These are phyloP conservation scores for Viola odorata DNA, from an alignment of 345 rosid genomes.

Conservation along the genomic window DNA sequence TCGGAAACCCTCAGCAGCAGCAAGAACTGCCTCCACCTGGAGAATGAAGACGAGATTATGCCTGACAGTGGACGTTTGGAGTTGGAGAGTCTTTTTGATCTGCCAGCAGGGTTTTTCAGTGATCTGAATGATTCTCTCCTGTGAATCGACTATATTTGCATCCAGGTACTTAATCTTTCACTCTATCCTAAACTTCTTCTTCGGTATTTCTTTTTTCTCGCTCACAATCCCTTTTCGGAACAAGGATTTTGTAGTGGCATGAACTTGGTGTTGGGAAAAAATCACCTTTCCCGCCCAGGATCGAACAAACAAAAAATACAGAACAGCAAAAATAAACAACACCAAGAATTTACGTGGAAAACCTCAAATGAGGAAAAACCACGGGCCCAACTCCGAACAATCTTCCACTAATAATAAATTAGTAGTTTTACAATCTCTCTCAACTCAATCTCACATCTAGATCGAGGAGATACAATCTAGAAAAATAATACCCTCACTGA, in stretches of 20 bases:
- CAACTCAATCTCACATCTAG: too few relatives aligned
- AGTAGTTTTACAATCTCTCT: too few relatives aligned
- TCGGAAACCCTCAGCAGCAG: background rate
- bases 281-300: too few relatives aligned
- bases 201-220: background rate
- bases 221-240: background rate
- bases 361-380: too few relatives aligned
- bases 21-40: slow-evolving; percentile 7
- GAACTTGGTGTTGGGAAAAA: too few relatives aligned
- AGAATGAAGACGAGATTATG: background rate
- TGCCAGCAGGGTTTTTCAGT: background rate
- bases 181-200: background rate
- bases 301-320: too few relatives aligned
- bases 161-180: background rate
- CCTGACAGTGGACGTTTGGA: slow-evolving; percentile 2
- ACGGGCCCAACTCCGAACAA: too few relatives aligned
- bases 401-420: too few relatives aligned
- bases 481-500: too few relatives aligned
- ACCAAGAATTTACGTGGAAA: too few relatives aligned
- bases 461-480: too few relatives aligned
- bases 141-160: slow-evolving; percentile 1
- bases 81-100: slow-evolving; percentile 1
- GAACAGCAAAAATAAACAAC: too few relatives aligned
- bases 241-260: background rate
- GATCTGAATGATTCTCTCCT: slow-evolving; percentile 8